phyloP scores from a whole-genome alignment of 768 basidiomycete species.

The Pisolithus tinctorius region DNA sequence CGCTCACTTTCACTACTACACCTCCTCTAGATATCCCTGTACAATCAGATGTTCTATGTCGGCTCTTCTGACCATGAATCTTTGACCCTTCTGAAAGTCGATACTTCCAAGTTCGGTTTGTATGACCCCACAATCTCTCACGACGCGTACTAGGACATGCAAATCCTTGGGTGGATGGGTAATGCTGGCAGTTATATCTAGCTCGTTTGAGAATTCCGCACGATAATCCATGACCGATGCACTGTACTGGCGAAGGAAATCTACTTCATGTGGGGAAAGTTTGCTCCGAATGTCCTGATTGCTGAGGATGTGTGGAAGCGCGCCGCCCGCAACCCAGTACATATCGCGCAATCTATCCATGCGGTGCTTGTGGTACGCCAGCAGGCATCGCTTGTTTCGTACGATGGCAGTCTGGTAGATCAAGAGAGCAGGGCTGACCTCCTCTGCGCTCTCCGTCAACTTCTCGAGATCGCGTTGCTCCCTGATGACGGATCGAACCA shows the following conservation, averaged over 20 bases:
- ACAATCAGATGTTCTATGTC: slow-evolving; percentile 94
- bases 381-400: slow-evolving; percentile 92
- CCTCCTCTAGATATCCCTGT: slow-evolving; percentile 88
- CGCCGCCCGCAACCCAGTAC: slow-evolving; percentile 88
- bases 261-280: slow-evolving; percentile 74
- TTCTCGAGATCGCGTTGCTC: slow-evolving; percentile 88
- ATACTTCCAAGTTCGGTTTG: slow-evolving; percentile 89
- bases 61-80: slow-evolving; percentile 81
- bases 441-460: slow-evolving; percentile 38
- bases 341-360: slow-evolving; percentile 76
- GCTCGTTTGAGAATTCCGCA: slow-evolving; percentile 74
- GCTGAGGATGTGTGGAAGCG: slow-evolving; percentile 74
- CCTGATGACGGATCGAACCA: slow-evolving; percentile 80
- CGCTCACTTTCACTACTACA: slow-evolving; percentile 31
- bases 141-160: slow-evolving; percentile 80
- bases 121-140: slow-evolving; percentile 85
- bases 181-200: slow-evolving; percentile 83
- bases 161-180: slow-evolving; percentile 82
- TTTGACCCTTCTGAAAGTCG: slow-evolving; percentile 83
- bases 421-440: slow-evolving; percentile 53
- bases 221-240: slow-evolving; percentile 78
- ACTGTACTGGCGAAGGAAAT: slow-evolving; percentile 80
- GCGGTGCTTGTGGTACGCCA: slow-evolving; percentile 89
- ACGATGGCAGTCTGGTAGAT: slow-evolving; percentile 86
- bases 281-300: slow-evolving; percentile 62